phyloP scores from a whole-genome alignment of 768 basidiomycete species.

The Tephrocybe rancida region DNA sequence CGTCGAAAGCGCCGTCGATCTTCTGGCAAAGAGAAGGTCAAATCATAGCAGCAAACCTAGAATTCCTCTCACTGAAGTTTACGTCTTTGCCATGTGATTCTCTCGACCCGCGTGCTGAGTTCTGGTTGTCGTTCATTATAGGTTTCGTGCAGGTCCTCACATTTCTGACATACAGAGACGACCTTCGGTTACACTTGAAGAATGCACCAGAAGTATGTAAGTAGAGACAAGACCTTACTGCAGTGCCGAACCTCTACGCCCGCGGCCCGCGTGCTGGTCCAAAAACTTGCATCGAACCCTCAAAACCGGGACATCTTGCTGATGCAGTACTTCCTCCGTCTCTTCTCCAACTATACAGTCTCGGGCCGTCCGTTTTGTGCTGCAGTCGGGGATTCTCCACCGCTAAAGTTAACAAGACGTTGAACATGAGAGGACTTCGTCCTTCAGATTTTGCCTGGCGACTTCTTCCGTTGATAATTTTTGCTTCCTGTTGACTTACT shows the following conservation, averaged over 20 bases:
- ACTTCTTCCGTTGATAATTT: too few species aligned
- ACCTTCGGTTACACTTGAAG: constrained; percentile 22
- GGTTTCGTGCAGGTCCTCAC: constrained; percentile 15
- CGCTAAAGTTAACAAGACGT: too few species aligned
- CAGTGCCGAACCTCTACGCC: constrained; percentile 27
- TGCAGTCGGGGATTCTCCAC: too few species aligned
- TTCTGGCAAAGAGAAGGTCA: constrained; percentile 24
- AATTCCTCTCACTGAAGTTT: constrained; percentile 19
- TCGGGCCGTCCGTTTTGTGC: too few species aligned
- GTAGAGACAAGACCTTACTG: constrained; percentile 19
- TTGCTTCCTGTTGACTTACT: too few species aligned
- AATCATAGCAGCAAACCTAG: constrained; percentile 25
- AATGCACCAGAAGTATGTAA: constrained; percentile 21
- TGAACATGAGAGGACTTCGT: too few species aligned
- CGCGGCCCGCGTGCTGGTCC: constrained; percentile 33
- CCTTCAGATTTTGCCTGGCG: too few species aligned
- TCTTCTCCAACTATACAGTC: too few species aligned
- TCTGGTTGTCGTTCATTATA: constrained; percentile 14
- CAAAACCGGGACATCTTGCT: constrained; percentile 19
- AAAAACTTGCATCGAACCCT: constrained; percentile 24
- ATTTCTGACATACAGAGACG: constrained; percentile 22
- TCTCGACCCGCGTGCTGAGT: not conserved
- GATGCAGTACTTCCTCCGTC: constrained; percentile 4
- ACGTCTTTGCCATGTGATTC: constrained; percentile 3
- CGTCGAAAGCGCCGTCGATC: constrained; percentile 21